These are phyloP conservation scores for Cyberlindnera saturnus DNA, from an alignment of 805 yeast species.

Conservation along the genomic window DNA sequence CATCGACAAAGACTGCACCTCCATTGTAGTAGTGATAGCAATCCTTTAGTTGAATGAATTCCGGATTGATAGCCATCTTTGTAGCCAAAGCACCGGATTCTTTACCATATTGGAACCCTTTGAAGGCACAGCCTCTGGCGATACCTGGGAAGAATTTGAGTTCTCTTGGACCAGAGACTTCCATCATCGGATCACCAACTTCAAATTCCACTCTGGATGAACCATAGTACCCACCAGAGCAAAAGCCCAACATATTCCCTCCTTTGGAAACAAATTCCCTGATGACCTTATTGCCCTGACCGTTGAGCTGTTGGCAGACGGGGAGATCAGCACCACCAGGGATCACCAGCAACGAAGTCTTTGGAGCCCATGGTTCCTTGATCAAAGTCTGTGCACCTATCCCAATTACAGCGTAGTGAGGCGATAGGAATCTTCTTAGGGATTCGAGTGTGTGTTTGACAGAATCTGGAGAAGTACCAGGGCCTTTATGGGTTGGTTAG, in stretches of 20 bases:
- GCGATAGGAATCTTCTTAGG: constrained; percentile 68
- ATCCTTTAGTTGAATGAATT: constrained; percentile 23
- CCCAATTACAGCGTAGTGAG: constrained; percentile 79
- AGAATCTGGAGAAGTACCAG: constrained; percentile 84
- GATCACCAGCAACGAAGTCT: constrained; percentile 72
- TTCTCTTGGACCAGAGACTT: constrained; percentile 83
- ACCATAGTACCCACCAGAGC: constrained; percentile 94
- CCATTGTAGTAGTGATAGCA: constrained; percentile 68
- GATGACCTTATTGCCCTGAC: constrained; percentile 58
- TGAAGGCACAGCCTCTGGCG: constrained; percentile 73
- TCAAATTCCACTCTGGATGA: constrained; percentile 77
- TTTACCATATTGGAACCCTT: constrained; percentile 74
- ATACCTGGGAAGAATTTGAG: constrained; percentile 76
- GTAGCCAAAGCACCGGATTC: constrained; percentile 72
- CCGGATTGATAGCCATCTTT: constrained; percentile 33
- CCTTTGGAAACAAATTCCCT: constrained; percentile 65
- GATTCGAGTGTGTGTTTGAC: constrained; percentile 81
- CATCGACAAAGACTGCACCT: constrained; percentile 81
- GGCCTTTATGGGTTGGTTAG: constrained; percentile 31
- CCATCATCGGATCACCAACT: constrained; percentile 60
- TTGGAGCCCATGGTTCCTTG: constrained; percentile 83
- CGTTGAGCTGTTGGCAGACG: constrained; percentile 65
- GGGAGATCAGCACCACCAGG: constrained; percentile 99
- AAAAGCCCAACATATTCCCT: constrained; percentile 80
- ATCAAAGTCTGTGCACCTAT: constrained; percentile 56